phyloP scores from a whole-genome alignment of 2,329 filamentous ascomycete species.

The Exophiala aquamarina region DNA sequence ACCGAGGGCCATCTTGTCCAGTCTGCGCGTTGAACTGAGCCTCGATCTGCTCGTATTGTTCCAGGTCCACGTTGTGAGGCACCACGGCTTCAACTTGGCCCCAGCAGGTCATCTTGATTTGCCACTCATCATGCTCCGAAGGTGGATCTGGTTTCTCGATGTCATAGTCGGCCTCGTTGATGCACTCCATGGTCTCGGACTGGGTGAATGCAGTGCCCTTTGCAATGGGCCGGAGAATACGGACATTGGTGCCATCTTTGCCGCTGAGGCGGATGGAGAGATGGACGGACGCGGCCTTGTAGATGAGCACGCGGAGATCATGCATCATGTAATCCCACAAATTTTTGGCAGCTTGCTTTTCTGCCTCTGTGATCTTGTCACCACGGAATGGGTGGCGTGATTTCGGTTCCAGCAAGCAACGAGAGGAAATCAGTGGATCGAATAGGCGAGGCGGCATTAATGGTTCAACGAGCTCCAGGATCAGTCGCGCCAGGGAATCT shows the following conservation, averaged over 20 bases:
- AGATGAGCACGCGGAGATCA: constrained; percentile 14
- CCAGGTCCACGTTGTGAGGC: constrained; percentile 9
- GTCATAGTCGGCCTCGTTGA: constrained; percentile 12
- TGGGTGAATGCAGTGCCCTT: constrained; percentile 16
- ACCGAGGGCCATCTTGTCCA: not conserved
- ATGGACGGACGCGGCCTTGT: constrained; percentile 11
- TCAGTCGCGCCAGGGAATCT: not conserved
- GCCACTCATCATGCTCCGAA: not conserved
- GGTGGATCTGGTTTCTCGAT: not conserved
- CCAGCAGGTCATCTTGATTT: constrained; percentile 27
- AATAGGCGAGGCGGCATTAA: constrained; percentile 1
- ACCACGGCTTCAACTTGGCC: constrained; percentile 22
- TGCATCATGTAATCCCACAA: constrained; percentile 4
- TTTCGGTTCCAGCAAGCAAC: too few relatives aligned
- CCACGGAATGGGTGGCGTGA: too few relatives aligned
- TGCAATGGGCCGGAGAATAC: constrained; percentile 14
- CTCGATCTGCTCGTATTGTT: constrained; percentile 4
- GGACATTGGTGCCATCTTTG: constrained; percentile 17
- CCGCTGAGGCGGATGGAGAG: constrained; percentile 20
- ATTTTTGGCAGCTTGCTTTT: not conserved
- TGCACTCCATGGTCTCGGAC: constrained; percentile 10
- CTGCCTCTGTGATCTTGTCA: too few relatives aligned
- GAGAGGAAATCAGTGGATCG: not conserved
- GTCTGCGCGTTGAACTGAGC: too few relatives aligned
- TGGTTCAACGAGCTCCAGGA: not conserved